phyloP scores from a whole-genome alignment of 306 rosid species.

The Prinsepia uniflora region DNA sequence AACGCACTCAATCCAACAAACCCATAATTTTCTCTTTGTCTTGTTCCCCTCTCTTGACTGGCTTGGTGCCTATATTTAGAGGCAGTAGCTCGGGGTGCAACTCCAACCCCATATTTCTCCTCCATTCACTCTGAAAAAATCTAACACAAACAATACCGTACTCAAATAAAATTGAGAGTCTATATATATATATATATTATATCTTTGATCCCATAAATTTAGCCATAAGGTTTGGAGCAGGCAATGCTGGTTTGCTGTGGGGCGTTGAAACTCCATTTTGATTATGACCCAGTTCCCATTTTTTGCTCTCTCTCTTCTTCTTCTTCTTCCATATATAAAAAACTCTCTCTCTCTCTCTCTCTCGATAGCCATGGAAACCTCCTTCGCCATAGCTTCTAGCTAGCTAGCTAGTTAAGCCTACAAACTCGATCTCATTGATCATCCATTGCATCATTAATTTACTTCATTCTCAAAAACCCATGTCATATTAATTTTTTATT shows the following conservation, averaged over 20 bases:
- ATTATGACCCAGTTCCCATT: conserved; percentile 46
- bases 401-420: not conserved
- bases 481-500: not conserved
- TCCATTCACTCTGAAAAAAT: conserved; percentile 44
- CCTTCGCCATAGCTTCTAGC: not conserved
- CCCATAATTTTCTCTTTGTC: conserved; percentile 10
- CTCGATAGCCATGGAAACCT: conserved; percentile 9
- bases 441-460: not conserved
- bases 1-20: conserved; percentile 4
- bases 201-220: conserved; percentile 29
- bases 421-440: not conserved
- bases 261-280: conserved; percentile 36
- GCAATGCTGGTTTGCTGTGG: conserved; percentile 41
- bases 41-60: conserved; percentile 5
- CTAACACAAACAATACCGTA: conserved; percentile 24
- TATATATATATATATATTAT: conserved; percentile 37
- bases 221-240: conserved; percentile 6
- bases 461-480: not conserved
- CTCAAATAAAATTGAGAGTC: not conserved
- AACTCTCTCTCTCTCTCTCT: not conserved
- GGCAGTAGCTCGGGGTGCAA: conserved; percentile 47
- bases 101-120: conserved; percentile 62
- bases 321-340: too few species aligned
- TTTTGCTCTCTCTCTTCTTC: conserved; percentile 21
- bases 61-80: conserved; percentile 53